Evolutionary conservation across 78 protist genomes (phyloP).

Genomic region (Dictyostelium purpureum): DNA sequence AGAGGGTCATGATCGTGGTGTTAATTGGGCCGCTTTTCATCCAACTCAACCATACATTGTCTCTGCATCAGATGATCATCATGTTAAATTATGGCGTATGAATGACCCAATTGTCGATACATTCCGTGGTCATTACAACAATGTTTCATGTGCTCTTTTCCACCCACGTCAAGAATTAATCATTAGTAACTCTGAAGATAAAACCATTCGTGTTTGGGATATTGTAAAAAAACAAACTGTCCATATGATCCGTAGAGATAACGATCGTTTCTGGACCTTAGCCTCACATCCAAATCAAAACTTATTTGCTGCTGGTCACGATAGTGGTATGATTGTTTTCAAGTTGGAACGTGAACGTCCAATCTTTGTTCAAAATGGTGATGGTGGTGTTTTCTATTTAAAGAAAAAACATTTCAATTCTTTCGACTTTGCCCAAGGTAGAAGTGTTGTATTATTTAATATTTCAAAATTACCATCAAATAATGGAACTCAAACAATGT

Average conservation of each 20-base stretch:
- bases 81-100: slow-evolving; percentile 96
- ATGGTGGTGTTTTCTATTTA: slow-evolving; percentile 83
- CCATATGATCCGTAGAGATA: slow-evolving; percentile 94
- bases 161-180: slow-evolving; percentile 94
- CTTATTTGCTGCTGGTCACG: slow-evolving; percentile 98
- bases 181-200: slow-evolving; percentile 95
- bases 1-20: slow-evolving; percentile 97
- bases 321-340: slow-evolving; percentile 93
- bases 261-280: slow-evolving; percentile 98
- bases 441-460: slow-evolving; percentile 22
- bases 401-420: slow-evolving; percentile 89
- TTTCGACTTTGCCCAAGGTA: slow-evolving; percentile 76
- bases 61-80: slow-evolving; percentile 97
- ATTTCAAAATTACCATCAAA: slow-evolving; percentile 42
- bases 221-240: slow-evolving; percentile 85
- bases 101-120: slow-evolving; percentile 93
- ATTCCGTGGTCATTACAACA: slow-evolving; percentile 96
- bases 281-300: slow-evolving; percentile 93
- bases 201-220: slow-evolving; percentile 98
- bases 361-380: slow-evolving; percentile 74
- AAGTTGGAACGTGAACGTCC: slow-evolving; percentile 98
- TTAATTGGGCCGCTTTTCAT: slow-evolving; percentile 99
- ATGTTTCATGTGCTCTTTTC: slow-evolving; percentile 97
- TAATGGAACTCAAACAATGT: slow-evolving; percentile 39
- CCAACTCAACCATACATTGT: slow-evolving; percentile 95